phyloP scores from a whole-genome alignment of 2,329 filamentous ascomycete species.

The Pseudocercospora cruenta region DNA sequence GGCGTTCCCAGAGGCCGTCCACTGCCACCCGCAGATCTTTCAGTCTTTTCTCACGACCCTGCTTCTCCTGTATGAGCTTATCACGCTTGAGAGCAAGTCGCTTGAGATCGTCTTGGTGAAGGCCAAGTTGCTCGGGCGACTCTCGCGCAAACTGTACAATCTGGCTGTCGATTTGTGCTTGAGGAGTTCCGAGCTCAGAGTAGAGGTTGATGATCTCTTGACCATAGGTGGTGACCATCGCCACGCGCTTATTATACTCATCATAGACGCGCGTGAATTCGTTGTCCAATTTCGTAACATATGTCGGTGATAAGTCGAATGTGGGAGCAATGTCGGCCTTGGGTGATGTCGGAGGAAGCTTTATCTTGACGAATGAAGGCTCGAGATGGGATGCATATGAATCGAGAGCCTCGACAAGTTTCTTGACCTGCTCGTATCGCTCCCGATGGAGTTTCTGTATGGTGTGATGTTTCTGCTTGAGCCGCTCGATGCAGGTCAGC shows the following conservation, averaged over 20 bases:
- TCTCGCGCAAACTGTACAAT: constrained; percentile 91
- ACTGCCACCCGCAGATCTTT: constrained; percentile 76
- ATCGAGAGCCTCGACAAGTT: constrained; percentile 89
- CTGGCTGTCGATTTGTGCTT: constrained; percentile 83
- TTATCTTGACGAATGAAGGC: constrained; percentile 80
- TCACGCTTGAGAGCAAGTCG: constrained; percentile 75
- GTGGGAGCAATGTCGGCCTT: constrained; percentile 76
- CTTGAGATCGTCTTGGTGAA: constrained; percentile 83
- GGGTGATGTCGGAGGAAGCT: constrained; percentile 78
- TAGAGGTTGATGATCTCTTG: constrained; percentile 92
- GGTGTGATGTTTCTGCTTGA: constrained; percentile 84
- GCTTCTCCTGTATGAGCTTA: constrained; percentile 86
- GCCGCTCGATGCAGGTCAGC: constrained; percentile 71
- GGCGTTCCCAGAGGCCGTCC: constrained; percentile 85
- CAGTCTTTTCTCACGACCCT: constrained; percentile 74
- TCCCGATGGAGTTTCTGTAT: constrained; percentile 84
- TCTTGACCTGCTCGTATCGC: constrained; percentile 93
- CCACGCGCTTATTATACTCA: constrained; percentile 85
- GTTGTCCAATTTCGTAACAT: constrained; percentile 81
- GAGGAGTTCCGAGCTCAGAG: constrained; percentile 92
- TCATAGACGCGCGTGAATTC: constrained; percentile 96
- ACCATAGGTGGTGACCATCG: constrained; percentile 71
- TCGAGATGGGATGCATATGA: constrained; percentile 97
- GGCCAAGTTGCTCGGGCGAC: constrained; percentile 87
- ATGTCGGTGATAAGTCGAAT: constrained; percentile 90